A percentile compares a stretch with the other conserved stretches of the same genome.
These are phyloP conservation scores for Allium sativum DNA, from an alignment of 106 monocot species.

Conservation along the genomic window DNA sequence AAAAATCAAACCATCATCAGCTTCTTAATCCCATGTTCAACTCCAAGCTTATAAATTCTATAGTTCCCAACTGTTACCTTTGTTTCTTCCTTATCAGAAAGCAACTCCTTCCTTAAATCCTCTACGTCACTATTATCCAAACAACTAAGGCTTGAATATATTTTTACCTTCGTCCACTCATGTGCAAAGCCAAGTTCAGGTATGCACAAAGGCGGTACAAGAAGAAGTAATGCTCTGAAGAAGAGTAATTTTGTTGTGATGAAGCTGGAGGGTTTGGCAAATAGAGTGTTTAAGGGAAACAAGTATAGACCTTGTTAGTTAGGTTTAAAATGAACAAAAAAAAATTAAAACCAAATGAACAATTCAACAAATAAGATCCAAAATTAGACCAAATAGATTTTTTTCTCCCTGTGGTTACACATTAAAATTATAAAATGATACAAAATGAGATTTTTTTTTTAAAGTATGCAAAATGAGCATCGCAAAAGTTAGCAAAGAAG, in stretches of 20 bases:
- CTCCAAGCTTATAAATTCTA: slow-evolving; percentile 32
- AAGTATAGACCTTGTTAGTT: slow-evolving; percentile 35
- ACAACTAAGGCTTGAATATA: slow-evolving; percentile 16
- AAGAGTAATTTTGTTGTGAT: slow-evolving; percentile 29
- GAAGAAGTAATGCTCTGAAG: slow-evolving; percentile 45
- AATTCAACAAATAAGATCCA: too few relatives aligned
- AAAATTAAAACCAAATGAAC: too few relatives aligned
- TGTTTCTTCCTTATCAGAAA: slow-evolving; percentile 3
- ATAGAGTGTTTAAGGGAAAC: slow-evolving; percentile 40
- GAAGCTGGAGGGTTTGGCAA: slow-evolving; percentile 4
- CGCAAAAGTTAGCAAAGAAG: too few relatives aligned
- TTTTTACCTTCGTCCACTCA: slow-evolving; percentile 18
- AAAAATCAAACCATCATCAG: slow-evolving; percentile 57
- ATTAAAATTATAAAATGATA: too few relatives aligned
- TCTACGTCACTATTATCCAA: background rate
- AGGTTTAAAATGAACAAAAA: too few relatives aligned
- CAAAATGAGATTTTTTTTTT: too few relatives aligned
- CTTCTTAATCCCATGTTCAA: slow-evolving; percentile 46
- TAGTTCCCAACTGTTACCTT: slow-evolving; percentile 14
- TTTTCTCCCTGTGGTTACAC: too few relatives aligned
- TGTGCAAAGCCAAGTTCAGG: slow-evolving; percentile 36
- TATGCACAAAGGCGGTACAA: slow-evolving; percentile 47
- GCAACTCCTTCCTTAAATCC: slow-evolving; percentile 24
- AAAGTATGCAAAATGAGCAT: too few relatives aligned
- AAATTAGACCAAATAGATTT: too few relatives aligned